phyloP scores from a whole-genome alignment of 768 basidiomycete species.

The Gymnopilus junonius region DNA sequence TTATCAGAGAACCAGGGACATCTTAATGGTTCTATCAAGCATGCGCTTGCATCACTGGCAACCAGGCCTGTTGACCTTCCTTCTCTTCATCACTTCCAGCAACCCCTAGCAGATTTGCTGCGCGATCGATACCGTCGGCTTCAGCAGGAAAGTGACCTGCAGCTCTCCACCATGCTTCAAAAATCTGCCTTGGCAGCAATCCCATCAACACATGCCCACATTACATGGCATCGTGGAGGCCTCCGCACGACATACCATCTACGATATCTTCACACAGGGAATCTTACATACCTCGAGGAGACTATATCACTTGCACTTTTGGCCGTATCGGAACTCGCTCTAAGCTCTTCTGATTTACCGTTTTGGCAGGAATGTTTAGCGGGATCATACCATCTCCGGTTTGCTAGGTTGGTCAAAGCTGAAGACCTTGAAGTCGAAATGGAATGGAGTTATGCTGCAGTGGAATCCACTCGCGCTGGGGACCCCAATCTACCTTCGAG shows the following conservation, averaged over 20 bases:
- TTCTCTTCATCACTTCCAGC: constrained; percentile 18
- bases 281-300: constrained; percentile 11
- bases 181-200: constrained; percentile 11
- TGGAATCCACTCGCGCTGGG: neutral
- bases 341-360: neutral
- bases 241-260: neutral
- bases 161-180: constrained; percentile 11
- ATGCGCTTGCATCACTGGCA: constrained; percentile 12
- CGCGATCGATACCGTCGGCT: constrained; percentile 9
- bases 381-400: constrained; percentile 4
- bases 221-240: constrained; percentile 17
- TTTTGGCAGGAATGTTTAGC: constrained; percentile 12
- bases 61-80: constrained; percentile 14
- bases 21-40: constrained; percentile 15
- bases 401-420: neutral
- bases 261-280: constrained; percentile 6
- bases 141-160: constrained; percentile 9
- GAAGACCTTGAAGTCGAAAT: constrained; percentile 6
- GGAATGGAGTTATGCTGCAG: neutral
- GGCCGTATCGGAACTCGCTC: constrained; percentile 1
- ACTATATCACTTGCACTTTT: constrained; percentile 6
- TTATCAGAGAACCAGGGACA: neutral
- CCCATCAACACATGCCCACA: constrained; percentile 6
- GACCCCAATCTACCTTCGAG: constrained; percentile 1
- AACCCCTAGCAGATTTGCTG: constrained; percentile 15